Percentiles rank a stretch among this genome's conserved stretches.
Conservation (phyloP, 495 filamentous ascomycete species). For the Tuber borchii region DNA sequence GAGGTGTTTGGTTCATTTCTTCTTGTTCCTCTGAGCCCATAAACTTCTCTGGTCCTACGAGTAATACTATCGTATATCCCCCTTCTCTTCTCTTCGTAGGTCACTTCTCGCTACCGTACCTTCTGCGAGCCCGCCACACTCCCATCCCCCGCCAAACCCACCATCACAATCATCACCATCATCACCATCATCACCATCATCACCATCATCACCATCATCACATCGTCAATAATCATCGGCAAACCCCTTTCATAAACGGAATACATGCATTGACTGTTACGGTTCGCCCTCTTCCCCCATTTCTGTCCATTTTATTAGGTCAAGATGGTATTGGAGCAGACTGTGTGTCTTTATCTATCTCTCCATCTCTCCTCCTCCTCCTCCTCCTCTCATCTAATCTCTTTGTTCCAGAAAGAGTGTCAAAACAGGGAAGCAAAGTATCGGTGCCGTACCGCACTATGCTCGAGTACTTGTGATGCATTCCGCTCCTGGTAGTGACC, state of each 20-base stretch:
- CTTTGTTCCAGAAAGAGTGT: background rate
- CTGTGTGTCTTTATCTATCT: background rate
- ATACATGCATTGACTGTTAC: background rate
- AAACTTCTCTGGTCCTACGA: background rate
- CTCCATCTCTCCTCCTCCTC: background rate
- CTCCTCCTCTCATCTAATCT: background rate
- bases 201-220: background rate
- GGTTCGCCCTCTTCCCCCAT: background rate
- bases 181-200: background rate
- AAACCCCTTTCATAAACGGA: background rate
- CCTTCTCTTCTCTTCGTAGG: background rate
- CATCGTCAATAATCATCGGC: background rate
- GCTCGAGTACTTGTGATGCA: background rate
- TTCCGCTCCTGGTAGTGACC: background rate
- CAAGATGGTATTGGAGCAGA: background rate
- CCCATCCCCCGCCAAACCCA: background rate
- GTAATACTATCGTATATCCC: background rate
- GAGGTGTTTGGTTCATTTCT: background rate
- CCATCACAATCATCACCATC: background rate
- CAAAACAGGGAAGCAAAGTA: background rate
- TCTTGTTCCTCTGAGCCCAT: background rate
- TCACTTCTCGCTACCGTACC: background rate
- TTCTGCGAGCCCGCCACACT: background rate
- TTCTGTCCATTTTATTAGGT: background rate
- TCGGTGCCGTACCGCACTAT: background rate